phyloP scores from a whole-genome alignment of 352 stramenopile species.

The Globisporangium paroecandrum region DNA sequence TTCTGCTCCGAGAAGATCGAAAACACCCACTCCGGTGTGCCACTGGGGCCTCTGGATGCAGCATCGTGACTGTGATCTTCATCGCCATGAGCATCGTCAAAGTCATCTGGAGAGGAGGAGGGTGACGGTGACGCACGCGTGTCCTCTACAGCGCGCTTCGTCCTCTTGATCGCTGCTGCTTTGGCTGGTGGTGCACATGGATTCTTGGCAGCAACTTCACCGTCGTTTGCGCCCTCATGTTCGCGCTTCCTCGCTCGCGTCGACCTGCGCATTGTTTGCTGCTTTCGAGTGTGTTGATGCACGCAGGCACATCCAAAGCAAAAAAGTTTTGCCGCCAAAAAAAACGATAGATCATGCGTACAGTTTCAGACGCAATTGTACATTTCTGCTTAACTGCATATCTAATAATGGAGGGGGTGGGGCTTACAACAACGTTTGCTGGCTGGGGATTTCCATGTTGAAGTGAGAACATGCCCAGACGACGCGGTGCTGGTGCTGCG shows the following conservation, averaged over 20 bases:
- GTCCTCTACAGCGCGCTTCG: not conserved
- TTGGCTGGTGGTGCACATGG: not conserved
- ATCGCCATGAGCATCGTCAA: not conserved
- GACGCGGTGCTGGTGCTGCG: not conserved
- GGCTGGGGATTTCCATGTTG: too few relatives aligned
- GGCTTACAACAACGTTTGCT: not conserved
- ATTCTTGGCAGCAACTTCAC: not conserved
- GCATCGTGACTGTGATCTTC: too few relatives aligned
- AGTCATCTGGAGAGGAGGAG: not conserved
- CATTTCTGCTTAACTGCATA: not conserved
- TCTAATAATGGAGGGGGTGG: too few relatives aligned
- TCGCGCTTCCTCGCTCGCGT: slow-evolving; percentile 21
- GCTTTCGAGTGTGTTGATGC: not conserved
- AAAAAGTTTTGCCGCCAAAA: not conserved
- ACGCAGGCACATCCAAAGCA: not conserved
- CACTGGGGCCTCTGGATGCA: not conserved
- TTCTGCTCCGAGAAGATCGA: slow-evolving; percentile 17
- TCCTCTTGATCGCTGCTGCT: not conserved
- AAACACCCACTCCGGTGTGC: not conserved
- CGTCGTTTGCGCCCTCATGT: slow-evolving; percentile 4
- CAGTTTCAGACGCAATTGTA: not conserved
- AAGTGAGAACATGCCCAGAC: slow-evolving; percentile 1
- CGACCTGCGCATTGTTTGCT: slow-evolving; percentile 25
- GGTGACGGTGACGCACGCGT: not conserved
- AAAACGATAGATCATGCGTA: not conserved